phyloP scores from a whole-genome alignment of 2,329 filamentous ascomycete species.

The Metarhizium guizhouense region DNA sequence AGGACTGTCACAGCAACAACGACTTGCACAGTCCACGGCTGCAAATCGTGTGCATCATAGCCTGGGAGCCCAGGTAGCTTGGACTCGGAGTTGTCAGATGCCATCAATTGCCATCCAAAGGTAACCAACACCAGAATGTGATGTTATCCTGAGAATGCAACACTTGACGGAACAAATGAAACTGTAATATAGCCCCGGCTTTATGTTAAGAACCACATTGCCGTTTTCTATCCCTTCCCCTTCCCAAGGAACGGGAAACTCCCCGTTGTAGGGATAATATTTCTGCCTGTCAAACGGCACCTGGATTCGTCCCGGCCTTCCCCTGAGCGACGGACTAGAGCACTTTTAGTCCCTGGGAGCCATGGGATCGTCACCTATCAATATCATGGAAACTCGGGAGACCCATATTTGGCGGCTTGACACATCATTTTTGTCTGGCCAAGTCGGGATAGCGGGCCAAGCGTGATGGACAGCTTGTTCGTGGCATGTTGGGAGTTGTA shows the following conservation, averaged over 20 bases:
- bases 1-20: constrained; percentile 30
- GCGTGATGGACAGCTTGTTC: background rate
- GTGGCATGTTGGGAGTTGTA: background rate
- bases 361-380: background rate
- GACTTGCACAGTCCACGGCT: constrained; percentile 32
- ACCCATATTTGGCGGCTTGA: background rate
- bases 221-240: background rate
- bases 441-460: background rate
- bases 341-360: background rate
- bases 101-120: constrained; percentile 1
- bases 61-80: constrained; percentile 13
- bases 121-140: background rate
- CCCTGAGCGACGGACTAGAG: background rate
- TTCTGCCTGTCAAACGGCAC: background rate
- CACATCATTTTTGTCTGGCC: background rate
- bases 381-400: background rate
- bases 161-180: background rate
- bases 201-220: background rate
- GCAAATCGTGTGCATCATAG: constrained; percentile 23
- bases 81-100: constrained; percentile 2
- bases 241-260: background rate
- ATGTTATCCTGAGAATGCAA: background rate
- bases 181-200: background rate
- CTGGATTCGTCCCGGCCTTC: background rate
- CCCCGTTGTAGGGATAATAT: background rate